Base-by-base conservation (phyloP, 1,284 basidiomycete genomes). In the Cutaneotrichosporon arboriforme region DNA sequence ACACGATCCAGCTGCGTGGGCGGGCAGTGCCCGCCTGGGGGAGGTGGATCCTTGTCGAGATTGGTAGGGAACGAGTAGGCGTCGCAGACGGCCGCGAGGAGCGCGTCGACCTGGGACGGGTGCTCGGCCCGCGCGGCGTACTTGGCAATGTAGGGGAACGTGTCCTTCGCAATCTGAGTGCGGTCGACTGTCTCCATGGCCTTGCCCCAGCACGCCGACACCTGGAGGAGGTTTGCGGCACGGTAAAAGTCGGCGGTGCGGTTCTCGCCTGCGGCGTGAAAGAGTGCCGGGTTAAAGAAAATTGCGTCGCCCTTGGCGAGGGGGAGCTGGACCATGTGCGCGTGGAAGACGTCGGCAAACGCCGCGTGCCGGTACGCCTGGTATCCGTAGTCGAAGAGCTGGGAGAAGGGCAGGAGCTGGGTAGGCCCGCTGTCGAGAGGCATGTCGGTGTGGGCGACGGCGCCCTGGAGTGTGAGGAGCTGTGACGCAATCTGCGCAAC, bases 241-340 rank as follows among this genome's bases (percentile, higher is more conserved):
- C 58, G 48, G 44, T 44, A 35, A 9, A 54, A 8, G 44, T 51
- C 41, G 0, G 3, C 4, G 1, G 52, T 57, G 4, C 20, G 21
- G 26, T 63, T 63, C 7, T 42, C 39, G 10, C 61, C 61, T 1
- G 61, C 57, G 12, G 58, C 57, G 36, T 63, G 61, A 52, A 58
- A 57, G 23, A 57, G 54, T 9, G 59, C 61, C n/a, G 61, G 61
- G 42, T 61, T 63, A 51, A 63, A 63, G 55, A 60, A 61, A 3
- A 63, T 21, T 17, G 57, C 56, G 48, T 63, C 61, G 23, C 61
- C 61, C 36, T 51, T 45, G 10, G 20, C 1, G 7, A 63, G 54
- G 0, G 55, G 48, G 3, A 63, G 22, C 39, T 60, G 59, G 21
- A 58, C 41, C 36, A 51, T 45, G 22, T 26, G 38, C 4, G 4